These are phyloP conservation scores for Penicillium olsonii DNA, from an alignment of 2,329 filamentous ascomycete species.

Conservation along the genomic window DNA sequence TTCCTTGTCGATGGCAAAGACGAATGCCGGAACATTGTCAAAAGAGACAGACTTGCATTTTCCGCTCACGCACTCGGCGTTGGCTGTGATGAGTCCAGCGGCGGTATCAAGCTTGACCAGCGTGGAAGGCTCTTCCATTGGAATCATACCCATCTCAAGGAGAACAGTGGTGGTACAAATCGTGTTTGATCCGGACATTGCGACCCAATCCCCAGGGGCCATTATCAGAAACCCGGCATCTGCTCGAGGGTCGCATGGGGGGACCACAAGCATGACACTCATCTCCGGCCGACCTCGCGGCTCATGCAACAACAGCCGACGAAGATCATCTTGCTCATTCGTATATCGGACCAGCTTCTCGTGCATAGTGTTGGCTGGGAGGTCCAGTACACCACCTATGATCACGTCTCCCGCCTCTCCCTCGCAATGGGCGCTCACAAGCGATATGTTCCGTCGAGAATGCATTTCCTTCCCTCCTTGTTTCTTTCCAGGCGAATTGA, in stretches of 20 bases:
- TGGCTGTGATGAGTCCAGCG: slow-evolving; percentile 46
- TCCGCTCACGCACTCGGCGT: slow-evolving; percentile 44
- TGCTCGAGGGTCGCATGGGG: slow-evolving; percentile 47
- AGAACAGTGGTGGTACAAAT: slow-evolving; percentile 49
- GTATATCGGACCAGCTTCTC: slow-evolving; percentile 50
- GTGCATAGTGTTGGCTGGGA: slow-evolving; percentile 47
- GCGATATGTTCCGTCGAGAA: slow-evolving; percentile 22
- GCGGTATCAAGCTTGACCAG: slow-evolving; percentile 46
- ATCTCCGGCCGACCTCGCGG: slow-evolving; percentile 47
- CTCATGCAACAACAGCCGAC: slow-evolving; percentile 49
- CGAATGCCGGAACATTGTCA: slow-evolving; percentile 50
- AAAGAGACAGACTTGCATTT: slow-evolving; percentile 50
- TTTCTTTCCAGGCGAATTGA: no score
- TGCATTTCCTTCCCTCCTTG: slow-evolving; percentile 10
- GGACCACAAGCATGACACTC: slow-evolving; percentile 44
- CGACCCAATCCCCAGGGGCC: slow-evolving; percentile 49
- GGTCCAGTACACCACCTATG: slow-evolving; percentile 51
- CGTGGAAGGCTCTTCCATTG: slow-evolving; percentile 49
- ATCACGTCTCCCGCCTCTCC: slow-evolving; percentile 53
- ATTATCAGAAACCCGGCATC: slow-evolving; percentile 51
- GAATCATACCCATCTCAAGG: slow-evolving; percentile 51
- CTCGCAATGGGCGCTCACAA: slow-evolving; percentile 28
- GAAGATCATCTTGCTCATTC: slow-evolving; percentile 42
- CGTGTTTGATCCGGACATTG: slow-evolving; percentile 50
- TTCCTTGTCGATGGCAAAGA: slow-evolving; percentile 40